phyloP scores from a whole-genome alignment of 306 rosid species.

The Luffa acutangula region DNA sequence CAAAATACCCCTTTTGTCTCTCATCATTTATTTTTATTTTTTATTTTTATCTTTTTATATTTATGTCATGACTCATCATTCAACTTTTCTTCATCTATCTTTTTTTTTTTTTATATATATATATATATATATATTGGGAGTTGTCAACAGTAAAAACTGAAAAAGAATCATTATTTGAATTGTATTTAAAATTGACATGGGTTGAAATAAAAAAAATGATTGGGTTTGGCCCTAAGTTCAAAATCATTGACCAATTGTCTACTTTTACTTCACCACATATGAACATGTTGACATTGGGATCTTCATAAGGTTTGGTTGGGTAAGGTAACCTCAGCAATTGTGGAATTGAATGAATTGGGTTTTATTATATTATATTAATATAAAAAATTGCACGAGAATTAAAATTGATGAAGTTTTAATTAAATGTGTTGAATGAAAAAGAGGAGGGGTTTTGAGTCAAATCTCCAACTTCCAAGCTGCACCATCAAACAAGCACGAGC shows the following conservation, averaged over 20 bases:
- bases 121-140: too few species aligned
- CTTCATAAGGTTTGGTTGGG: not conserved
- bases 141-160: too few species aligned
- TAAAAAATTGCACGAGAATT: not conserved
- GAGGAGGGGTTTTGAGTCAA: not conserved
- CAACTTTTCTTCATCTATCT: not conserved
- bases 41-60: not conserved
- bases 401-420: not conserved
- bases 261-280: constrained; percentile 8
- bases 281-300: not conserved
- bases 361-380: not conserved
- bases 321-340: not conserved
- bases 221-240: constrained; percentile 20
- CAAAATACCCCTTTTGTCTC: not conserved
- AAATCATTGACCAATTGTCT: constrained; percentile 34
- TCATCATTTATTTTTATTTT: not conserved
- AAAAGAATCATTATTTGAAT: too few species aligned
- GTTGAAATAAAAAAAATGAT: not conserved
- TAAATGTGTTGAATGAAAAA: not conserved
- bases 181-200: not conserved
- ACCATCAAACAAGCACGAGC: constrained; percentile 27
- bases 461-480: not conserved
- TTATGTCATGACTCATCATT: not conserved
- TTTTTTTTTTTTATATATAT: not conserved
- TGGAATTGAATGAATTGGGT: not conserved